Base-by-base conservation (phyloP, 2,329 filamentous ascomycete species). In the Aphanoascus verrucosus region DNA sequence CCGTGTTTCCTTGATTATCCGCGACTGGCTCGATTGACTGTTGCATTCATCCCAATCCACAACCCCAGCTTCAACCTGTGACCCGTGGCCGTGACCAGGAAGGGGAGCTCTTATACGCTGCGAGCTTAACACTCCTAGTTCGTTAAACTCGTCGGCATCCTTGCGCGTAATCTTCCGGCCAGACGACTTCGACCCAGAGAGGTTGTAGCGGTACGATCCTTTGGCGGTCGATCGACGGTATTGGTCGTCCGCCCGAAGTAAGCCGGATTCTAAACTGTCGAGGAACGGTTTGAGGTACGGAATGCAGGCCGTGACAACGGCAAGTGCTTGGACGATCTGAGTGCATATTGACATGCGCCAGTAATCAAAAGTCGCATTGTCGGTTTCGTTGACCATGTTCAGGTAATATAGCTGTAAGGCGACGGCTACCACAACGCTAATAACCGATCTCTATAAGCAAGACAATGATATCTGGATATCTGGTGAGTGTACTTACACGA, bases 261-360 rank as follows among this genome's bases (percentile, higher is more conserved):
- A 52, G 2, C 61, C 62, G 2, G 59, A 61, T 19, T 65, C 64
- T n/a, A 64, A 58, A 2, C 60, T 60, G 35, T 64, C 58, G 58
- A 66, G 60, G 45, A 65, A 63, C 1, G 63, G 56, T 32, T 62
- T 64, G 23, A 61, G 60, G 53, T 64, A 65, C 1, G 63, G 61
- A 14, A 65, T 57, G 48, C 61, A 64, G 7, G 62, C 62, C 12
- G 64, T 64, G 5, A 63, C 50, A 12, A 65, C 63, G 3, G 59
- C 59, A 34, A 65, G 55, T 14, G 60, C 58, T 43, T 62, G 61
- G 3, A 65, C 54, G 7, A 60, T 47, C 49, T 64, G 62, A 9
- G 59, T 61, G 56, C 62, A 61, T 8, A 64, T 54, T 7, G 59
- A 45, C 12, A 61, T 61, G 5, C 53, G 62, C 63, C 63, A 66